Conservation (phyloP, 495 filamentous ascomycete species). For the Aspergillus wentii region DNA sequence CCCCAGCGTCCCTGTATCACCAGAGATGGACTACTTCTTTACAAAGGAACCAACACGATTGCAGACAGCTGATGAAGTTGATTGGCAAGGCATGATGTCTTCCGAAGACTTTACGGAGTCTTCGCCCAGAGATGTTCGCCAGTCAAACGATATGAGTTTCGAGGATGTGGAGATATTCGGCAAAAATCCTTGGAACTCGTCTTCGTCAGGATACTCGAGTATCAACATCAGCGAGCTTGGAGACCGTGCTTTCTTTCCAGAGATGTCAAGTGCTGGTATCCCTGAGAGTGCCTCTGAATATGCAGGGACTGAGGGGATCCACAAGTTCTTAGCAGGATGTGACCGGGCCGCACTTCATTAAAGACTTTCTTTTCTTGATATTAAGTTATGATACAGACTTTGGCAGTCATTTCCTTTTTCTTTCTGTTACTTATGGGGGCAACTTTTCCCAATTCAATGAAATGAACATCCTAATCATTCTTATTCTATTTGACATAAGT, state of each 20-base stretch:
- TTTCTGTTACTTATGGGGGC: slow-evolving; percentile 1
- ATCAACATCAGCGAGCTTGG: slow-evolving; percentile 50
- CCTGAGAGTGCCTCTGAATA: slow-evolving; percentile 51
- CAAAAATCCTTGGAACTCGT: slow-evolving; percentile 46
- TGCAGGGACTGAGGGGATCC: slow-evolving; percentile 81
- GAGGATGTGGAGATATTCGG: slow-evolving; percentile 41
- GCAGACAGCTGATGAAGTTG: slow-evolving; percentile 30
- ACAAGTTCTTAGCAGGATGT: slow-evolving; percentile 82
- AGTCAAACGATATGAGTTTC: slow-evolving; percentile 36
- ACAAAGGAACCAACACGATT: slow-evolving; percentile 18
- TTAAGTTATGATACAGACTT: slow-evolving; percentile 15
- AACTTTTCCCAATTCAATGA: too few species aligned
- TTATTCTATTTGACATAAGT: too few species aligned
- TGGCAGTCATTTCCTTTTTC: slow-evolving; percentile 18
- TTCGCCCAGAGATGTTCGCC: slow-evolving; percentile 20
- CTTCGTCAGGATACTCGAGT: slow-evolving; percentile 47
- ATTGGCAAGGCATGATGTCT: slow-evolving; percentile 57
- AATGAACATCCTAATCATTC: too few species aligned
- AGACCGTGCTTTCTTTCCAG: slow-evolving; percentile 36
- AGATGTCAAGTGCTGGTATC: slow-evolving; percentile 28
- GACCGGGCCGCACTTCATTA: slow-evolving; percentile 48
- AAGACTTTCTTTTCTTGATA: slow-evolving; percentile 5
- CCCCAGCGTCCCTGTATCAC: slow-evolving; percentile 45
- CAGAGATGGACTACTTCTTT: slow-evolving; percentile 30
- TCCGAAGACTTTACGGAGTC: slow-evolving; percentile 22